A percentile compares a stretch with the other conserved stretches of the same genome.
These are phyloP conservation scores for Aspergillus affinis DNA, from an alignment of 495 filamentous ascomycete species.

Conservation along the genomic window DNA sequence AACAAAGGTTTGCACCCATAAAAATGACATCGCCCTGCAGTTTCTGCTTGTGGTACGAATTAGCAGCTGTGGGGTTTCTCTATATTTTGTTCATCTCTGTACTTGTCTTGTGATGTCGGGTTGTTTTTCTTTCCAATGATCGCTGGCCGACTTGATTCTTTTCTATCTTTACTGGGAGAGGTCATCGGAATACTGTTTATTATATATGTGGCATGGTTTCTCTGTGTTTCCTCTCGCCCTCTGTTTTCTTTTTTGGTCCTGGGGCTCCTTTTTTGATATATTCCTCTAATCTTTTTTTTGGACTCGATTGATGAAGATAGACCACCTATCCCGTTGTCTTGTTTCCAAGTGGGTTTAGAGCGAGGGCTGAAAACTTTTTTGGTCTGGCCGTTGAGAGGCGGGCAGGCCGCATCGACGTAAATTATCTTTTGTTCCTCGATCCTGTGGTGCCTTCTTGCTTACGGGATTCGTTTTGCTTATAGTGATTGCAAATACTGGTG, in stretches of 20 bases:
- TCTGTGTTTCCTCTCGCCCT: not conserved
- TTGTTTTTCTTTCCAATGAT: slow-evolving; percentile 16
- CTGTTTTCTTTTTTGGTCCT: not conserved
- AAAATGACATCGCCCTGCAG: not conserved
- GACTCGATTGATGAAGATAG: not conserved
- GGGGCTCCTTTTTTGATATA: not conserved
- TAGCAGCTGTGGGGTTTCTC: not conserved
- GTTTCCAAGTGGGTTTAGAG: not conserved
- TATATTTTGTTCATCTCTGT: slow-evolving; percentile 3
- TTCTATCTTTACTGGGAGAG: slow-evolving; percentile 12
- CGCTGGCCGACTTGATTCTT: slow-evolving; percentile 23
- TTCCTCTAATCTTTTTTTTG: not conserved
- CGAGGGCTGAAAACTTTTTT: not conserved
- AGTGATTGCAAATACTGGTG: slow-evolving; percentile 20
- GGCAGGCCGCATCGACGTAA: not conserved
- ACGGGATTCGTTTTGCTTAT: not conserved
- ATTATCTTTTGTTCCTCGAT: slow-evolving; percentile 16
- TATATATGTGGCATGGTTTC: slow-evolving; percentile 7
- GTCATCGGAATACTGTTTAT: slow-evolving; percentile 1
- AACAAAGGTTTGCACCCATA: not conserved
- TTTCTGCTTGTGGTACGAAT: slow-evolving; percentile 2
- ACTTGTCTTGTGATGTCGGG: slow-evolving; percentile 10
- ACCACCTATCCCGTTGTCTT: not conserved
- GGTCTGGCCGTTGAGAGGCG: not conserved
- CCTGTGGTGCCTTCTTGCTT: slow-evolving; percentile 12